Evolutionary conservation across 2,329 filamentous ascomycete species (phyloP).

Genomic region (Pseudopithomyces maydicus): DNA sequence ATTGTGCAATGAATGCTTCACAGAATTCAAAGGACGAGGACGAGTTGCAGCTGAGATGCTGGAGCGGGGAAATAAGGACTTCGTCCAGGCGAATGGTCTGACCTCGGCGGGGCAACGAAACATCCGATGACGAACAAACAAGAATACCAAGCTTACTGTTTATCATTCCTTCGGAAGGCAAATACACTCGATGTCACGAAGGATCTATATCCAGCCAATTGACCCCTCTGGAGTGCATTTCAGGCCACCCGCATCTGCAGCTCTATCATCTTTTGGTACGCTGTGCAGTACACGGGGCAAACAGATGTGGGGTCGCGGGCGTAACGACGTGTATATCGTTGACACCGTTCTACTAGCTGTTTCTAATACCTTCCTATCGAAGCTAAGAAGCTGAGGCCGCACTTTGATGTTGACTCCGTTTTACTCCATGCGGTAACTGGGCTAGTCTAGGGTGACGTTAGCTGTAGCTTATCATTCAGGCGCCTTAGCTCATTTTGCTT

Average conservation of each 20-base stretch:
- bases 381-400: background rate
- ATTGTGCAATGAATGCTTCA: background rate
- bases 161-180: background rate
- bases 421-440: background rate
- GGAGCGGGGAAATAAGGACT: background rate
- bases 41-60: background rate
- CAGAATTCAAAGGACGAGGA: background rate
- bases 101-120: background rate
- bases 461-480: background rate
- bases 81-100: background rate
- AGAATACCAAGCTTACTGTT: background rate
- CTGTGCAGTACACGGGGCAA: background rate
- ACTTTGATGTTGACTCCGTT: background rate
- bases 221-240: background rate
- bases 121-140: background rate
- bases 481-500: background rate
- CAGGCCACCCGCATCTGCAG: constrained; percentile 1
- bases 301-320: background rate
- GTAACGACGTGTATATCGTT: background rate
- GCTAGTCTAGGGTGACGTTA: background rate
- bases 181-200: background rate
- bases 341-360: background rate
- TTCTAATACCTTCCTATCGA: background rate
- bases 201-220: background rate
- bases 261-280: background rate